A percentile compares a stretch with the other conserved stretches of the same genome.
Evolutionary conservation across 2,329 filamentous ascomycete genomes (phyloP).

Genomic region (Cercospora janseana): DNA sequence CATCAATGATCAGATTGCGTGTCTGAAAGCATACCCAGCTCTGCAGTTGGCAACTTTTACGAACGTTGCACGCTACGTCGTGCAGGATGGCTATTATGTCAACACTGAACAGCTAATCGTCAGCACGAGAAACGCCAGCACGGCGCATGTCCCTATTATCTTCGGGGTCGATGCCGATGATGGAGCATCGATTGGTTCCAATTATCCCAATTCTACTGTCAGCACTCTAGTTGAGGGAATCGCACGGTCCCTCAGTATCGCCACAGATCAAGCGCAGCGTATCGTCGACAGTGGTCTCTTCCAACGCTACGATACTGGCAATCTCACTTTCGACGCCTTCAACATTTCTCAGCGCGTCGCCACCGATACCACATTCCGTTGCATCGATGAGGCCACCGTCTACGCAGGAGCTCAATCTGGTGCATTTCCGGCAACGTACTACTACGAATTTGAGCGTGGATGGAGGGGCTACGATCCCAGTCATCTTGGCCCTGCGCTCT

Average conservation of each 20-base stretch:
- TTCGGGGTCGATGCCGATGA: conserved; percentile 58
- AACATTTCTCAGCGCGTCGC: conserved; percentile 55
- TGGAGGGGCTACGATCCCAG: conserved; percentile 56
- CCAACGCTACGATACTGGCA: conserved; percentile 49
- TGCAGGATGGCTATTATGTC: conserved; percentile 59
- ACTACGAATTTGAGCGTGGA: conserved; percentile 60
- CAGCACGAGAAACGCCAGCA: conserved; percentile 43
- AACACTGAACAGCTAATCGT: conserved; percentile 51
- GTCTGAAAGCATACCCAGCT: conserved; percentile 51
- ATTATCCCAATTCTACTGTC: conserved; percentile 48
- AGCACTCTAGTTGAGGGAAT: conserved; percentile 46
- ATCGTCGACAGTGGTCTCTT: conserved; percentile 52
- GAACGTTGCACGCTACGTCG: conserved; percentile 52
- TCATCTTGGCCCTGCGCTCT: conserved; percentile 45
- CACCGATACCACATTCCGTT: conserved; percentile 60
- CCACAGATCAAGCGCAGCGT: conserved; percentile 39
- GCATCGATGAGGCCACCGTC: conserved; percentile 59
- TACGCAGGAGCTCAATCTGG: conserved; percentile 49
- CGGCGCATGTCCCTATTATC: conserved; percentile 54
- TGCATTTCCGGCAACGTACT: conserved; percentile 53
- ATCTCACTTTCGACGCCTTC: conserved; percentile 56
- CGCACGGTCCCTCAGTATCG: conserved; percentile 48
- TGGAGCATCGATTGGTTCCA: conserved; percentile 53
- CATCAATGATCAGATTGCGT: conserved; percentile 51
- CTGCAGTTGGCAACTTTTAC: conserved; percentile 42